Conservation (phyloP, 768 basidiomycete species). For the Russula ochroleuca region DNA sequence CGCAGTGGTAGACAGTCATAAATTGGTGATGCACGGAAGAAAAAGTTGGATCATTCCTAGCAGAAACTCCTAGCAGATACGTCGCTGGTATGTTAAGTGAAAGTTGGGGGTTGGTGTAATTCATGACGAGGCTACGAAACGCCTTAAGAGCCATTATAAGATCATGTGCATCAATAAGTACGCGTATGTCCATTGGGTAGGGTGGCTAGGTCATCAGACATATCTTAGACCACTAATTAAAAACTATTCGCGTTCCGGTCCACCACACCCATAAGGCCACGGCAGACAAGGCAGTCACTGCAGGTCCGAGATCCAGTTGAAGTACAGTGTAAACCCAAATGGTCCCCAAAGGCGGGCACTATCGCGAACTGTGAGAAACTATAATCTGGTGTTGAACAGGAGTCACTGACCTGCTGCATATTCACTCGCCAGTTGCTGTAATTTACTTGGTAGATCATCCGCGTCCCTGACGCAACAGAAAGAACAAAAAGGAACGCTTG, state of each 20-base stretch:
- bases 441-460: conserved; percentile 70
- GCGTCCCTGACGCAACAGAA: conserved; percentile 52
- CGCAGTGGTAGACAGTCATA: not conserved
- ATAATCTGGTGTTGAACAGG: not conserved
- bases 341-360: conserved; percentile 77
- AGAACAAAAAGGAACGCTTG: conserved; percentile 59
- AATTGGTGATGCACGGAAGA: not conserved
- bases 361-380: conserved; percentile 2
- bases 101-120: no score
- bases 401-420: conserved; percentile 61
- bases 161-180: not conserved
- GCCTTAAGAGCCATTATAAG: no score
- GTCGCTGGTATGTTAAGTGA: no score
- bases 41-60: not conserved
- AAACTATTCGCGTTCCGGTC: conserved; percentile 44
- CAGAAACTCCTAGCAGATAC: not conserved
- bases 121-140: no score
- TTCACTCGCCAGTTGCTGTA: conserved; percentile 63
- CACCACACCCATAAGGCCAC: conserved; percentile 61
- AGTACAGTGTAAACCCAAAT: conserved; percentile 74
- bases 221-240: conserved; percentile 9
- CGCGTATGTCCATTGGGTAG: no score
- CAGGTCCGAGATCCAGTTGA: conserved; percentile 61
- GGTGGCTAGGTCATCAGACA: not conserved
- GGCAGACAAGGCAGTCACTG: conserved; percentile 50